phyloP scores from a whole-genome alignment of 495 filamentous ascomycete species.

The Neurospora intermedia region DNA sequence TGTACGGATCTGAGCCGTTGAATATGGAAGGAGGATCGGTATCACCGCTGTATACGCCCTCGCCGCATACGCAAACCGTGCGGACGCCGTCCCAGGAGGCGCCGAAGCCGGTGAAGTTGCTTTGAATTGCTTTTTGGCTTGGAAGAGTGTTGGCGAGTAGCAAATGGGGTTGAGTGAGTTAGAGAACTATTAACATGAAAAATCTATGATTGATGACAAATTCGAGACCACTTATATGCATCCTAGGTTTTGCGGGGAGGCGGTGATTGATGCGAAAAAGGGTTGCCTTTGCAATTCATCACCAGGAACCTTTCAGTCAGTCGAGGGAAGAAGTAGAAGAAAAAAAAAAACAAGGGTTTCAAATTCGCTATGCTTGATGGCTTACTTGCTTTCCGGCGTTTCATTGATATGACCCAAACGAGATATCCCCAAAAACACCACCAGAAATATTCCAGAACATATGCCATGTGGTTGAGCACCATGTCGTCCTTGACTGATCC shows the following conservation, averaged over 20 bases:
- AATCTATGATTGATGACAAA: neutral
- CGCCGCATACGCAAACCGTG: neutral
- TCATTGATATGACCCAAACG: neutral
- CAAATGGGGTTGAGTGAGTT: neutral
- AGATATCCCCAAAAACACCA: neutral
- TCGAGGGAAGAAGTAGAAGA: neutral
- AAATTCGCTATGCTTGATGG: neutral
- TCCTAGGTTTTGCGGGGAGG: neutral
- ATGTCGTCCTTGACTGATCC: neutral
- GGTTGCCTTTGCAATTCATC: neutral
- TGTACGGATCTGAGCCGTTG: slow-evolving; percentile 14
- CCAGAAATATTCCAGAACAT: neutral
- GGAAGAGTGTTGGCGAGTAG: neutral
- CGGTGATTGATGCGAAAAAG: neutral
- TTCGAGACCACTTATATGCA: neutral
- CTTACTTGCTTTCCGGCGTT: neutral
- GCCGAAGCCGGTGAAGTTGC: neutral
- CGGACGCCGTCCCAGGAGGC: neutral
- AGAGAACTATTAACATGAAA: neutral
- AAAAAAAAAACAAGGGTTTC: neutral
- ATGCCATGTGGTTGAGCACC: neutral
- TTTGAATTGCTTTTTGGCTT: neutral
- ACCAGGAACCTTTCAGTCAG: neutral
- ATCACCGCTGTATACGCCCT: neutral
- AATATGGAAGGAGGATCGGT: neutral